Conservation (phyloP, 2,329 filamentous ascomycete genomes). For the Kalmusia sp. region DNA sequence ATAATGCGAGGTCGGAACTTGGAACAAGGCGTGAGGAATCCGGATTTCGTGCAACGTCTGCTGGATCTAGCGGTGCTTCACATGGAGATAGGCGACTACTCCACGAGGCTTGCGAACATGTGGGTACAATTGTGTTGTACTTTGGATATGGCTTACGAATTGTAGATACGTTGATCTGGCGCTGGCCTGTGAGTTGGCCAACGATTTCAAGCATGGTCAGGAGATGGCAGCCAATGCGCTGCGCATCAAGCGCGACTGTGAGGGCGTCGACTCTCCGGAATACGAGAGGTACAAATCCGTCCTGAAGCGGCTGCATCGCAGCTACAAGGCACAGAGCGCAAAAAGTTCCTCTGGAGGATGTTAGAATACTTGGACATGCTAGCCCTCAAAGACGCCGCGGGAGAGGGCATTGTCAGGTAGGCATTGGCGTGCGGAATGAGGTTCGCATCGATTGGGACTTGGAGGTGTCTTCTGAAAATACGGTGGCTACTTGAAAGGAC, state of each 20-base stretch:
- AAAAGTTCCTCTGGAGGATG: not conserved
- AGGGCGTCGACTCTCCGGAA: conserved; percentile 37
- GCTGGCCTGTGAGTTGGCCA: conserved; percentile 34
- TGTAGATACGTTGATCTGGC: conserved; percentile 41
- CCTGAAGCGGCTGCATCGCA: conserved; percentile 27
- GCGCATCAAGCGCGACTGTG: conserved; percentile 33
- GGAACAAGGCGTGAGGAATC: conserved; percentile 17
- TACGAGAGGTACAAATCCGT: conserved; percentile 29
- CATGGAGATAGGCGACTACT: conserved; percentile 32
- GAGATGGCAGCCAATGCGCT: conserved; percentile 32
- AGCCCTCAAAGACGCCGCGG: not conserved
- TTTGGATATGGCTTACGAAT: conserved; percentile 6
- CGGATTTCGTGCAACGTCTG: conserved; percentile 27
- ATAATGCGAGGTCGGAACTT: conserved; percentile 22
- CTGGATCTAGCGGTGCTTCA: conserved; percentile 38
- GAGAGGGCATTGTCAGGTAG: no score
- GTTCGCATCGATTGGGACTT: no score
- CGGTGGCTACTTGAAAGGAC: no score
- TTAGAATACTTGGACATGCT: no score
- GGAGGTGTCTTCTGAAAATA: no score
- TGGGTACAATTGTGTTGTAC: conserved; percentile 21
- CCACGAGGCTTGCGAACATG: conserved; percentile 31
- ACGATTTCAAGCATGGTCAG: conserved; percentile 29
- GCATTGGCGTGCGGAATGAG: no score
- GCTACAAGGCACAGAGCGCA: conserved; percentile 13